phyloP scores from a whole-genome alignment of 1,284 basidiomycete genomes.

The Fomitiporia mediterranea region DNA sequence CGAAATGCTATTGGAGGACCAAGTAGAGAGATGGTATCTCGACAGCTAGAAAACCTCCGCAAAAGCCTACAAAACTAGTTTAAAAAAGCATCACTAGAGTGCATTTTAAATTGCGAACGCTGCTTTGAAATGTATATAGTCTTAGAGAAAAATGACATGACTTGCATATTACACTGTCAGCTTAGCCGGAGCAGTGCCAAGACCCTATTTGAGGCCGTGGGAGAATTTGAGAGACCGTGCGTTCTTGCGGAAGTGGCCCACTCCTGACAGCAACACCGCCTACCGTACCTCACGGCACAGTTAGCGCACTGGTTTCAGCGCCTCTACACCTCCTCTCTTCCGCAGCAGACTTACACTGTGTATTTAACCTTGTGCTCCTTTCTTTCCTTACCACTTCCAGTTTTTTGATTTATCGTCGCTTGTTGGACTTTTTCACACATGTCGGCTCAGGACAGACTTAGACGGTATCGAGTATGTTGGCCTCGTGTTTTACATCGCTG shows the following conservation, averaged over 20 bases:
- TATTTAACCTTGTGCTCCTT: conserved; percentile 20
- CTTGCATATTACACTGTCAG: too few relatives aligned
- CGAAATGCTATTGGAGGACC: conserved; percentile 91
- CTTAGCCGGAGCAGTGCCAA: not conserved
- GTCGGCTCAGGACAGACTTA: conserved; percentile 80
- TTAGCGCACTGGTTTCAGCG: not conserved
- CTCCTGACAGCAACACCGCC: conserved; percentile 2
- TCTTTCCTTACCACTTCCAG: conserved; percentile 20
- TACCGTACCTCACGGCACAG: not conserved
- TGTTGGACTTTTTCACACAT: conserved; percentile 39
- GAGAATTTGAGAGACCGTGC: not conserved
- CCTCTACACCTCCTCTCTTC: not conserved
- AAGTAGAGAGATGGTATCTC: conserved; percentile 76
- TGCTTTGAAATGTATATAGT: too few relatives aligned
- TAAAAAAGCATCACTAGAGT: too few relatives aligned
- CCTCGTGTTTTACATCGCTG: not conserved
- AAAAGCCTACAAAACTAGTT: conserved; percentile 36
- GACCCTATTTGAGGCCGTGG: conserved; percentile 14
- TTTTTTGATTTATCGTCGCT: conserved; percentile 20
- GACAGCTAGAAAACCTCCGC: conserved; percentile 77
- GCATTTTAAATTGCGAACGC: too few relatives aligned
- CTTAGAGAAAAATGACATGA: too few relatives aligned
- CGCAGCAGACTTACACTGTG: not conserved
- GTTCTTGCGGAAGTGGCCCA: not conserved
- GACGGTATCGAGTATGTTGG: conserved; percentile 67